Evolutionary conservation across 148 eudicot genomes (phyloP), one percentile per base, ranked within the genome.

Genomic region (Amaranthus hypochondriacus): DNA sequence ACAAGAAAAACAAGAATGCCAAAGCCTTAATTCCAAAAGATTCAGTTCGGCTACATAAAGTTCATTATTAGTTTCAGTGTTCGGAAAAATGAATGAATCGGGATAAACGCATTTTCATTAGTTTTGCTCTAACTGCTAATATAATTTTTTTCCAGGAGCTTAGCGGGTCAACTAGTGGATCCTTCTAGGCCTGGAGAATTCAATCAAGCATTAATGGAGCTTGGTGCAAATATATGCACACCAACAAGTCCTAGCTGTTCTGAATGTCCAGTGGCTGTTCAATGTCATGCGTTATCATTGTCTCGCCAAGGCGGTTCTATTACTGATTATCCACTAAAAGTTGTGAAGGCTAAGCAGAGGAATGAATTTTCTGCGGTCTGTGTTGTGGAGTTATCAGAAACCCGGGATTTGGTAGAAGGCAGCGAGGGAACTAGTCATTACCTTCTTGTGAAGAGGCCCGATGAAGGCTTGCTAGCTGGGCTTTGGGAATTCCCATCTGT

Each of bases 401-500:
- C 81, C 3, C 61, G 48, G 63, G 78, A 63, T 48, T 55, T 56
- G 42, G 39, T 39, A 21, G 82, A 74, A 66, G 79, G 44, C 64
- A 60, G 70, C 59, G 63, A 79, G 75, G 66, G 79, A 58, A 76
- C 74, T 28, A 79, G 86, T 71, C 80, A 51, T 65, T 91, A 83
- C 82, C 84, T 92, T 86, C 91, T 94, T 62, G 93, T 94, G 21
- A 94, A 91, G 83, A 91, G 98, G 80, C 96, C 98, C 48, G 85
- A 91, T 54, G 86, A 84, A 77, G 98, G 98, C 66, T 82, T 94
- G 83, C 96, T 94, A 75, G 98, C 97, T 77, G 98, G 98, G 47
- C 97, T 94, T 50, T 94, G 98, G 98, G 98, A 94, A 84, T 94
- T 94, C 66, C 98, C 98, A 48, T 89, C 97, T 52, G 92, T 94